A percentile compares a stretch with the other conserved stretches of the same genome.
Conservation (phyloP, 2,329 filamentous ascomycete species). For the Gaeumannomyces tritici region DNA sequence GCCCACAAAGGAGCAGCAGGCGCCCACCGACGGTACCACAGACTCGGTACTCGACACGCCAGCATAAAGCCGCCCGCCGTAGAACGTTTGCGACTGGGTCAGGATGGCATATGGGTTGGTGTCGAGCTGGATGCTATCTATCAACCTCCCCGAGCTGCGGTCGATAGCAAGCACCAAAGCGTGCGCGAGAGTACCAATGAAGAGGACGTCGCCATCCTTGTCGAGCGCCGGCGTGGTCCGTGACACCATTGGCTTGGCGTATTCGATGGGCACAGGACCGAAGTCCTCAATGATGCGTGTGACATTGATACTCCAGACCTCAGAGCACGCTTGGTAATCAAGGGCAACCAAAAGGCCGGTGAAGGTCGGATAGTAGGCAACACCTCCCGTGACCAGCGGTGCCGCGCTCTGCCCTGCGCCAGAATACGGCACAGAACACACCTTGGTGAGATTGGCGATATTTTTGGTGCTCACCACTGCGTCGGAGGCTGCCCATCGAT, state of each 20-base stretch:
- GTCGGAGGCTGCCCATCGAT: conserved; percentile 10
- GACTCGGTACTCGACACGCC: conserved; percentile 19
- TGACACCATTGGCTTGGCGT: conserved; percentile 4
- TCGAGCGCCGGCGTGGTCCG: conserved; percentile 12
- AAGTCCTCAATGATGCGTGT: conserved; percentile 13
- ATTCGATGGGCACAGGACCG: not conserved
- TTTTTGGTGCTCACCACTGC: conserved; percentile 6
- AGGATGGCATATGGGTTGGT: conserved; percentile 16
- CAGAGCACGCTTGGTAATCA: conserved; percentile 16
- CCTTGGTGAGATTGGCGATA: conserved; percentile 3
- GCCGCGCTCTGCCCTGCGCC: conserved; percentile 10
- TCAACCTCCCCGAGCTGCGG: conserved; percentile 10
- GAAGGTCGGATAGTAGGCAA: conserved; percentile 21
- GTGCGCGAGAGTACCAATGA: conserved; percentile 16
- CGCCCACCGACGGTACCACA: conserved; percentile 10
- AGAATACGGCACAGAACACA: conserved; percentile 8
- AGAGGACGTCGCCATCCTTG: conserved; percentile 16
- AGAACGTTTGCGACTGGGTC: conserved; percentile 18
- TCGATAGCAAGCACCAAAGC: conserved; percentile 18
- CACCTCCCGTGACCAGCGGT: conserved; percentile 7
- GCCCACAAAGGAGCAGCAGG: conserved; percentile 21
- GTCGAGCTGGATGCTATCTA: conserved; percentile 14
- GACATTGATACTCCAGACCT: conserved; percentile 19
- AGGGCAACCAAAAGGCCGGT: conserved; percentile 20
- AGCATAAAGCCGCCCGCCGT: conserved; percentile 16